phyloP scores from a whole-genome alignment of 192 early-diverging fungal genomes.

The Chytriomyces hyalinus region DNA sequence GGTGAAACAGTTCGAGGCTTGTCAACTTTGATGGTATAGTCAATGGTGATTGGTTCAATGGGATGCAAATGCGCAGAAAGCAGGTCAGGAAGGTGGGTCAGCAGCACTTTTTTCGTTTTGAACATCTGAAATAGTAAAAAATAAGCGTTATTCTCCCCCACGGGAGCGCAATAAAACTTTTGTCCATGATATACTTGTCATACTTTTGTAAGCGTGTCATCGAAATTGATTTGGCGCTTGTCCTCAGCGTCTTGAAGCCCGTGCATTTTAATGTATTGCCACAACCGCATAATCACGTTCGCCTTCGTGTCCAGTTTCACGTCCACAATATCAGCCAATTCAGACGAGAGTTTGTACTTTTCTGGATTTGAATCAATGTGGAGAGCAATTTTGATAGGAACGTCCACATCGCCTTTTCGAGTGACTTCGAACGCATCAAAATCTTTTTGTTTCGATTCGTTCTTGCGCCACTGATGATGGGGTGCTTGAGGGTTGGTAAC shows the following conservation, averaged over 20 bases:
- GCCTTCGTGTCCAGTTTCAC: slow-evolving; percentile 75
- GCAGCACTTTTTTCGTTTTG: slow-evolving; percentile 68
- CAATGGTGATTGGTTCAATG: slow-evolving; percentile 85
- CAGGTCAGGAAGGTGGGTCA: slow-evolving; percentile 83
- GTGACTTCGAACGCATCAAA: slow-evolving; percentile 94
- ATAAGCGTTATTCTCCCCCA: neutral
- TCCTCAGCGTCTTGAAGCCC: slow-evolving; percentile 90
- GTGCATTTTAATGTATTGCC: slow-evolving; percentile 96
- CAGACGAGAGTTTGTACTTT: slow-evolving; percentile 78
- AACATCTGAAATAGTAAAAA: slow-evolving; percentile 61
- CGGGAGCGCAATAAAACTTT: neutral
- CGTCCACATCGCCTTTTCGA: slow-evolving; percentile 84
- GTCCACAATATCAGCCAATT: slow-evolving; percentile 76
- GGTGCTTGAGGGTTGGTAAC: too few species aligned
- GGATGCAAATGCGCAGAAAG: slow-evolving; percentile 75
- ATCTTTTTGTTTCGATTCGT: slow-evolving; percentile 46
- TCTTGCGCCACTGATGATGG: slow-evolving; percentile 29
- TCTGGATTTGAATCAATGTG: slow-evolving; percentile 76
- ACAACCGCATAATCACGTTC: slow-evolving; percentile 83
- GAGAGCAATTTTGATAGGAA: slow-evolving; percentile 78
- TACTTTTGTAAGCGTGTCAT: slow-evolving; percentile 74
- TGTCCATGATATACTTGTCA: neutral
- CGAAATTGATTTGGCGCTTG: slow-evolving; percentile 83
- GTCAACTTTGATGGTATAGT: slow-evolving; percentile 87
- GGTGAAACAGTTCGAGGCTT: slow-evolving; percentile 74